Percentiles rank a stretch among this genome's conserved stretches.
Evolutionary conservation across 2,329 filamentous ascomycete species (phyloP).

Genomic region (Penicillium frequentans): DNA sequence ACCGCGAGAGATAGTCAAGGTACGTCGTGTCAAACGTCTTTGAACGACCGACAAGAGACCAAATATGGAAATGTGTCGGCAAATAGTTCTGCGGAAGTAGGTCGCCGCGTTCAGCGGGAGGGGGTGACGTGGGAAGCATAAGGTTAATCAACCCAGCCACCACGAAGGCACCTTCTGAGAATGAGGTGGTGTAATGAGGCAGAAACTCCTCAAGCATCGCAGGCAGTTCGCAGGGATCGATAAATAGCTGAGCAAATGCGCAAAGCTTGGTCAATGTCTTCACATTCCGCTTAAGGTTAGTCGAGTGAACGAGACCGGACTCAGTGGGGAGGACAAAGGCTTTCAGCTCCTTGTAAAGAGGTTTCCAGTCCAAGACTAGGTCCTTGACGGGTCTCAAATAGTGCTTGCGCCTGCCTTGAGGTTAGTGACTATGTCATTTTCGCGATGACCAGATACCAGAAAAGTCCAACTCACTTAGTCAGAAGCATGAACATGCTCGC

Average conservation of each 20-base stretch:
- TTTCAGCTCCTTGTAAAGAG: constrained; percentile 90
- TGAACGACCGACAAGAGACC: constrained; percentile 89
- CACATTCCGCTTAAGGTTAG: constrained; percentile 64
- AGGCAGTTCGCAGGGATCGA: constrained; percentile 82
- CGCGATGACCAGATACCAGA: not conserved
- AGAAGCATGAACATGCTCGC: constrained; percentile 94
- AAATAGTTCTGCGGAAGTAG: constrained; percentile 87
- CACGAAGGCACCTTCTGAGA: constrained; percentile 87
- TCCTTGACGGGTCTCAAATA: constrained; percentile 90
- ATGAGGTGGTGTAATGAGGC: constrained; percentile 89
- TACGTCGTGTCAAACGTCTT: constrained; percentile 84
- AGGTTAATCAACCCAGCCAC: constrained; percentile 86
- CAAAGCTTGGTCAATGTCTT: constrained; percentile 83
- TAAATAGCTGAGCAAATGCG: constrained; percentile 86
- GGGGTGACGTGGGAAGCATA: constrained; percentile 78
- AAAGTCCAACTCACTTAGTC: constrained; percentile 69
- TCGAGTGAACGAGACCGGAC: constrained; percentile 62
- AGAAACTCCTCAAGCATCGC: constrained; percentile 78
- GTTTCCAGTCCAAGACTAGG: constrained; percentile 88
- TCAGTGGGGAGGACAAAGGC: constrained; percentile 84
- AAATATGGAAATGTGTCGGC: constrained; percentile 93
- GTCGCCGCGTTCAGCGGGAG: constrained; percentile 66
- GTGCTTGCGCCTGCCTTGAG: constrained; percentile 73
- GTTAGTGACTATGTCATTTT: constrained; percentile 16
- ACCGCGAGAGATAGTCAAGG: constrained; percentile 83